Evolutionary conservation across 2,329 filamentous ascomycete genomes (phyloP).

Genomic region (Colletotrichum sp.): DNA sequence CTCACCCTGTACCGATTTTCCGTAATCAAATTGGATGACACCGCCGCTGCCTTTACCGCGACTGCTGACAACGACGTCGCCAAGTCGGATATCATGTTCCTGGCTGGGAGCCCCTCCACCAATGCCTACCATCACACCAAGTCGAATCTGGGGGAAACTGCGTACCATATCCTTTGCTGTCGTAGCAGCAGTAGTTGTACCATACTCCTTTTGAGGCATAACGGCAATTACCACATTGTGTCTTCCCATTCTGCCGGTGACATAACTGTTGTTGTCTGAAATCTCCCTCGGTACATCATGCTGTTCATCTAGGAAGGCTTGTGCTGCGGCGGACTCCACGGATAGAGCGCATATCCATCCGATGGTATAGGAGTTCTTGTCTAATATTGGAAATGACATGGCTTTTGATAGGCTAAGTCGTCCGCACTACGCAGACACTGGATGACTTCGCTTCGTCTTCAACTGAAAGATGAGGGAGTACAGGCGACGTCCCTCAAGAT

Average conservation of each 20-base stretch:
- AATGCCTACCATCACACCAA: conserved; percentile 21
- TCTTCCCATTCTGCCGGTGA: conserved; percentile 3
- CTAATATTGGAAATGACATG: too few species aligned
- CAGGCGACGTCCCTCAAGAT: too few species aligned
- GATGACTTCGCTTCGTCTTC: too few species aligned
- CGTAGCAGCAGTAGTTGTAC: not conserved
- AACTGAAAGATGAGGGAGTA: too few species aligned
- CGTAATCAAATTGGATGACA: too few species aligned
- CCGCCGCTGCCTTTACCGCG: too few species aligned
- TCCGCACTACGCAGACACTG: too few species aligned
- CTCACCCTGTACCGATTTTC: too few species aligned
- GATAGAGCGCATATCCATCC: not conserved
- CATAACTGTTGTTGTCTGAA: not conserved
- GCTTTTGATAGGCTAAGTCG: too few species aligned
- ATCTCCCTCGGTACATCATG: rapidly evolving
- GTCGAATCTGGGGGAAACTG: not conserved
- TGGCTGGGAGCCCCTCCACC: conserved; percentile 27
- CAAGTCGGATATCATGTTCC: conserved; percentile 19
- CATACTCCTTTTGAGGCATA: not conserved
- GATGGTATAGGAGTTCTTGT: too few species aligned
- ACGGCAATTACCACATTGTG: conserved; percentile 25
- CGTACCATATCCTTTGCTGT: conserved; percentile 32
- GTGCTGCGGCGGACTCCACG: not conserved
- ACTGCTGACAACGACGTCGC: too few species aligned
- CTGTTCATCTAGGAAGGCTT: not conserved